Conservation (phyloP, 176 grass and related monocot genomes). For the Chloris gayana region DNA sequence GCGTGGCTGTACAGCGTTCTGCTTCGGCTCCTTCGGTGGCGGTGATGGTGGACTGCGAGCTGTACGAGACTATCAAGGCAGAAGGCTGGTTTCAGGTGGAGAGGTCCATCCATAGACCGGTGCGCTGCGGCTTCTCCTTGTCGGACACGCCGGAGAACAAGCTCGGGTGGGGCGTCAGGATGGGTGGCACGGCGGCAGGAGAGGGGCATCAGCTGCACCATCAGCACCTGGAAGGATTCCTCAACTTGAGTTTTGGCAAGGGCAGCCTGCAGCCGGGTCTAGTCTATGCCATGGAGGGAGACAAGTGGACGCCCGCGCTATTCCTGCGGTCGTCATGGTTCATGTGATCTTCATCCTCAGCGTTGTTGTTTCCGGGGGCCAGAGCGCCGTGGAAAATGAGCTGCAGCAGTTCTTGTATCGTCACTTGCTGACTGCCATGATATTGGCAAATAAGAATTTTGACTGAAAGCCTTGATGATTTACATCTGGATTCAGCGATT, state of each 20-base stretch:
- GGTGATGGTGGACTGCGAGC: constrained; percentile 51
- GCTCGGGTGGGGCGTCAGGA: constrained; percentile 69
- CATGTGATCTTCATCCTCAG: constrained; percentile 46
- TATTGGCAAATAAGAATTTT: constrained; percentile 22
- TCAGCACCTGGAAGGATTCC: constrained; percentile 60
- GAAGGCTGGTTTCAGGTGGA: constrained; percentile 76
- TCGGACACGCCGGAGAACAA: constrained; percentile 62
- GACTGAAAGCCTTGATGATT: not conserved
- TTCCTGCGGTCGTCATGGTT: constrained; percentile 73
- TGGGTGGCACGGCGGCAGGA: constrained; percentile 50
- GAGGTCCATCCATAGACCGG: constrained; percentile 31
- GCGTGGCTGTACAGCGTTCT: not conserved
- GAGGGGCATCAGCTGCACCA: constrained; percentile 4
- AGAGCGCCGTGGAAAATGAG: not conserved
- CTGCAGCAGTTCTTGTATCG: not conserved
- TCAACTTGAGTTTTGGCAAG: constrained; percentile 76
- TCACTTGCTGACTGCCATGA: not conserved
- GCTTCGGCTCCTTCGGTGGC: not conserved
- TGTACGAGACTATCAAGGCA: constrained; percentile 61
- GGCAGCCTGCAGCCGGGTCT: constrained; percentile 75
- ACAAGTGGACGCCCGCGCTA: constrained; percentile 44
- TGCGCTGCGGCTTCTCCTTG: constrained; percentile 58
- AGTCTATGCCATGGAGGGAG: constrained; percentile 49
- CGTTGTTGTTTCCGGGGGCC: not conserved
- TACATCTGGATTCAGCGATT: not conserved